These are phyloP conservation scores for Penicillium lividum DNA, from an alignment of 495 filamentous ascomycete species.

Conservation along the genomic window DNA sequence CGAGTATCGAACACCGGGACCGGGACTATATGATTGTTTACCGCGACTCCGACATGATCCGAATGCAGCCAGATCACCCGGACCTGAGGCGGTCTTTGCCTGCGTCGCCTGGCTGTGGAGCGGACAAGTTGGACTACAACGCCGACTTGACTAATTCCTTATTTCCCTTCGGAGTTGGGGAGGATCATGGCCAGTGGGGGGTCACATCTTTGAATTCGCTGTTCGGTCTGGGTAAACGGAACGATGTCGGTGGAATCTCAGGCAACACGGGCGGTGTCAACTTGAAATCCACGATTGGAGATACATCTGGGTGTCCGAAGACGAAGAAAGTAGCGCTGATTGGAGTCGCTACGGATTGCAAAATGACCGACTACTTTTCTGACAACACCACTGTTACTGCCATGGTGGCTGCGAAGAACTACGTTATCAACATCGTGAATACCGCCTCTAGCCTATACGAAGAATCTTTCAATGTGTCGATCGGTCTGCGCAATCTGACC, in stretches of 20 bases:
- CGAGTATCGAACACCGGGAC: constrained; percentile 56
- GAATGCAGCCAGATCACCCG: constrained; percentile 49
- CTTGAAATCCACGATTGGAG: constrained; percentile 76
- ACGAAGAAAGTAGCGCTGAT: constrained; percentile 88
- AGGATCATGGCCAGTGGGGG: constrained; percentile 50
- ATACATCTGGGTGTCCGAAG: constrained; percentile 76
- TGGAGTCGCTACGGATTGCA: constrained; percentile 91
- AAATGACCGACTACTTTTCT: constrained; percentile 69
- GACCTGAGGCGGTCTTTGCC: constrained; percentile 54
- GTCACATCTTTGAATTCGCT: constrained; percentile 55
- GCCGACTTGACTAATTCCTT: constrained; percentile 64
- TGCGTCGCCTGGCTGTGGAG: constrained; percentile 52
- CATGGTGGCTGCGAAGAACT: constrained; percentile 58
- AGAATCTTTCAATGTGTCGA: constrained; percentile 86
- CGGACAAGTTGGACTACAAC: constrained; percentile 74
- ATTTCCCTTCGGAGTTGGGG: constrained; percentile 45
- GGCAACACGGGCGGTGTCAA: constrained; percentile 87
- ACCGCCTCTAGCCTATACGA: constrained; percentile 85
- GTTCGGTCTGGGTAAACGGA: constrained; percentile 54
- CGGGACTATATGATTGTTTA: constrained; percentile 89
- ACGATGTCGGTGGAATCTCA: constrained; percentile 52
- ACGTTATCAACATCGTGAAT: constrained; percentile 84
- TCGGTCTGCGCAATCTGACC: constrained; percentile 84
- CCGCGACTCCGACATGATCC: constrained; percentile 81
- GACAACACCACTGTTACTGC: constrained; percentile 36